Evolutionary conservation across 805 yeast genomes (phyloP), one percentile per base, ranked within the genome.

Genomic region (Metschnikowia dekortorum): DNA sequence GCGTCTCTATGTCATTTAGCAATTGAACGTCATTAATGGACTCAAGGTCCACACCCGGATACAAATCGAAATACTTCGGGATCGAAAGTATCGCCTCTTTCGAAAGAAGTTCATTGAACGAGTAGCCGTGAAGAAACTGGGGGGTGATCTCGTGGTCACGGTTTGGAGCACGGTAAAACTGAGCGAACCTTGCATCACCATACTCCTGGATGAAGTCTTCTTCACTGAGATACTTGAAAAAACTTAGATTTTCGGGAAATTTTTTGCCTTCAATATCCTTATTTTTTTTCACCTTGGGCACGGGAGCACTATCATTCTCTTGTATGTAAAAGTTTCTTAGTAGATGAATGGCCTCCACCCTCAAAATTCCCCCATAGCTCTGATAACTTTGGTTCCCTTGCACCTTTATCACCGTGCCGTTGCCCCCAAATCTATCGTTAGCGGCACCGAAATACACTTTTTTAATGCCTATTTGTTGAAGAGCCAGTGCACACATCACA

Each of bases 391-490:
- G 61, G 48, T 60, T 54, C 49, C 55, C 56, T 39, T 64, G 59
- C 1, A 89, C 75, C 9, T 75, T 68, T 30, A 89, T 66, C 1
- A 92, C 94, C 0, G 96, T 84, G 0, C 98, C 98, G 65, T 91
- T 91, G 0, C 99, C 98, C 0, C 99, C 99, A 69, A 94, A 94
- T 42, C 98, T 69, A 54, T 92, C 98, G 64, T 94, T 94, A 0
- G 89, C 94, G 61, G 97, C 91, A 0, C 99, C 98, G 61, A 89
- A 94, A 42, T 83, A 83, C 1, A 92, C 96, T 38, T 74, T 72
- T 31, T 80, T 68, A 9, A 94, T 81, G 1, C 86, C 85, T 42
- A 91, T 65, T 59, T 94, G 99, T 51, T 91, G 77, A 38, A 94
- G 68, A 2, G 96, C 90, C 38, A 94, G 83, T 0, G 97, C 98